Conservation (phyloP, 192 early-diverging fungal species). For the Dimargaris verticillata region DNA sequence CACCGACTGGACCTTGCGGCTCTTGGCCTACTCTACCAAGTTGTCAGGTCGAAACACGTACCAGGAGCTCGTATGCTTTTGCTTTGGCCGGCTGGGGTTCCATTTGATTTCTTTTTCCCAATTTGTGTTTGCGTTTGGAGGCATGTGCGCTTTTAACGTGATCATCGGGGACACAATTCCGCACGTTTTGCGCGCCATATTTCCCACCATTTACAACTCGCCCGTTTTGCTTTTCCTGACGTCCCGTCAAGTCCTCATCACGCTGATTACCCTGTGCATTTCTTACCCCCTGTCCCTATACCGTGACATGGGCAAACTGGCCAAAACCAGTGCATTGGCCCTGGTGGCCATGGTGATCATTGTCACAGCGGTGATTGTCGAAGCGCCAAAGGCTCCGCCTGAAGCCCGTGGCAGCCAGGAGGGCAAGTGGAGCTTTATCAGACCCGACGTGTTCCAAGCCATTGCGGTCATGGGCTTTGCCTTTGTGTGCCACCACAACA, state of each 20-base stretch:
- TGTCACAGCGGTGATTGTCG: slow-evolving; percentile 48
- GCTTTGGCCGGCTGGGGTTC: slow-evolving; percentile 64
- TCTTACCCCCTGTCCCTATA: slow-evolving; percentile 77
- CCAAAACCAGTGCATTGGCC: slow-evolving; percentile 75
- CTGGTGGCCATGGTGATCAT: slow-evolving; percentile 68
- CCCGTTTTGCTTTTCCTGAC: slow-evolving; percentile 43
- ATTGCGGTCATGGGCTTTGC: slow-evolving; percentile 88
- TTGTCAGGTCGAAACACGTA: slow-evolving; percentile 63
- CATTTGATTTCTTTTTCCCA: slow-evolving; percentile 74
- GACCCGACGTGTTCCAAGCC: slow-evolving; percentile 51
- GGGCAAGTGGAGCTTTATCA: slow-evolving; percentile 21
- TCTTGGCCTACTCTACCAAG: slow-evolving; percentile 58
- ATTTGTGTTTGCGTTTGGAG: slow-evolving; percentile 87
- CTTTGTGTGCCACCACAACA: slow-evolving; percentile 94
- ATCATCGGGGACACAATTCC: slow-evolving; percentile 79
- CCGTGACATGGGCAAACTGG: slow-evolving; percentile 72
- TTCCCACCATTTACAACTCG: slow-evolving; percentile 35
- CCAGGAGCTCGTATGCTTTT: slow-evolving; percentile 65
- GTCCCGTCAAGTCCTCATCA: slow-evolving; percentile 56
- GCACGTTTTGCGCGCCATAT: slow-evolving; percentile 53
- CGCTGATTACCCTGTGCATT: slow-evolving; percentile 54
- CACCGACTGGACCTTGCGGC: slow-evolving; percentile 60
- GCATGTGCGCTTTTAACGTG: slow-evolving; percentile 32
- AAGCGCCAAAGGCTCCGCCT: slow-evolving; percentile 40
- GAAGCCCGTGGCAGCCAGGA: slow-evolving; percentile 31